Percentiles rank a stretch among this genome's conserved stretches.
Evolutionary conservation across 805 yeast species (phyloP).

Genomic region (Nakazawaea sp.): DNA sequence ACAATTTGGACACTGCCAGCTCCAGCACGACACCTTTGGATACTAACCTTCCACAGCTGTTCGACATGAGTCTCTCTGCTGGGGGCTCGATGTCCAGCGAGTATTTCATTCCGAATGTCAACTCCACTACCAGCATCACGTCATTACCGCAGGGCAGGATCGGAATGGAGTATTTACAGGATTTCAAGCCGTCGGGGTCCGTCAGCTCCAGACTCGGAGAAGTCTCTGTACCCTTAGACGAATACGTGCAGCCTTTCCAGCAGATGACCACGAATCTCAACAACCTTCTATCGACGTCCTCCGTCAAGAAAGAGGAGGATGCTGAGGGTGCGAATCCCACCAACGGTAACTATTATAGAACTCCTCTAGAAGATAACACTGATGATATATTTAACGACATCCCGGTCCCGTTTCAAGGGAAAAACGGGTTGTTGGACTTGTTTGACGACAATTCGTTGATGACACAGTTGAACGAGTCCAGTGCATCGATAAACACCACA

Average conservation of each 20-base stretch:
- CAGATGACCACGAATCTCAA: slow-evolving; percentile 26
- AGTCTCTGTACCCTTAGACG: slow-evolving; percentile 17
- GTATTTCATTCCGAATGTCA: background rate
- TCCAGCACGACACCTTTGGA: background rate
- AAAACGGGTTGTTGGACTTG: slow-evolving; percentile 6
- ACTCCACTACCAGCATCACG: no score
- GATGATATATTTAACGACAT: slow-evolving; percentile 5
- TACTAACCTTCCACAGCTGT: background rate
- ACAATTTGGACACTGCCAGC: background rate
- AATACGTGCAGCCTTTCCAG: slow-evolving; percentile 28
- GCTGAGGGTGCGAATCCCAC: background rate
- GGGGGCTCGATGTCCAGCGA: background rate
- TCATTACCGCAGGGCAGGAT: no score
- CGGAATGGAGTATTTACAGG: slow-evolving; percentile 9
- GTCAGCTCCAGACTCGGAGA: slow-evolving; percentile 5
- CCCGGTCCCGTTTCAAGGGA: slow-evolving; percentile 5
- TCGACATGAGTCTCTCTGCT: background rate
- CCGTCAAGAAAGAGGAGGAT: background rate
- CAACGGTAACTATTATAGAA: background rate
- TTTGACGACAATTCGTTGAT: slow-evolving; percentile 1
- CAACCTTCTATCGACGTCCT: slow-evolving; percentile 16
- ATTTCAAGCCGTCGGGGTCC: slow-evolving; percentile 8
- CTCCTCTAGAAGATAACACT: background rate
- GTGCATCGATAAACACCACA: background rate
- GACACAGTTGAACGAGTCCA: slow-evolving; percentile 1